Evolutionary conservation across 345 rosid species (phyloP), one percentile per base, ranked within the genome.

Genomic region (Corchorus capsularis): DNA sequence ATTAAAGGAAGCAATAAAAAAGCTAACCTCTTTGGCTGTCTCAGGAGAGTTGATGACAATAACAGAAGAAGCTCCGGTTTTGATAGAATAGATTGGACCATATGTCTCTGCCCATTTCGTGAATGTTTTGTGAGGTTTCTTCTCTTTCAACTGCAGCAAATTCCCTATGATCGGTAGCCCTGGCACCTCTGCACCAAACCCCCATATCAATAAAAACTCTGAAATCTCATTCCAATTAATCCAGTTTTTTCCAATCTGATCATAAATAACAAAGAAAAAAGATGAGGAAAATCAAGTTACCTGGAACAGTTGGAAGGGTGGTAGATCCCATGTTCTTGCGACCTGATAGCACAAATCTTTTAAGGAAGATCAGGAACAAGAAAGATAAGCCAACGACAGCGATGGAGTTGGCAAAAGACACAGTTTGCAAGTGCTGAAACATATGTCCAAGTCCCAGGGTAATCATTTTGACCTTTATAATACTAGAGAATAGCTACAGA

Each of bases 91-190:
- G 34, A 95, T 86, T 0, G 97, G 93, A 8, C 98, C 98, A 79
- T 93, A 83, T 50, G 69, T 72, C 87, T 92, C 96, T 35, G 96
- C 92, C 99, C 98, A 96, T 54, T 62, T 89, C 1, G 86, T 49
- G 71, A 96, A 96, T 19, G 93, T 93, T 84, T 81, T 87, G 81
- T 96, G 85, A 8, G 98, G 98, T 78, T 93, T 93, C 87, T 96
- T 96, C 92, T 95, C 99, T 76, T 81, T 91, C 82, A 92, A 77
- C 43, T 93, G 94, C 79, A 89, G 84, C 89, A 96, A 79, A 76
- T 93, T 96, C 83, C 99, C 99, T 12, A 93, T 69, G 39, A 93
- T 63, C 0, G 98, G 98, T 63, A 87, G 59, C 61, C 98, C 97
- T 3, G 98, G 93, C 17, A 93, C 88, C 80, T 77, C 99, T 93